phyloP scores from a whole-genome alignment of 1,284 basidiomycete genomes.

The Naganishia albida region DNA sequence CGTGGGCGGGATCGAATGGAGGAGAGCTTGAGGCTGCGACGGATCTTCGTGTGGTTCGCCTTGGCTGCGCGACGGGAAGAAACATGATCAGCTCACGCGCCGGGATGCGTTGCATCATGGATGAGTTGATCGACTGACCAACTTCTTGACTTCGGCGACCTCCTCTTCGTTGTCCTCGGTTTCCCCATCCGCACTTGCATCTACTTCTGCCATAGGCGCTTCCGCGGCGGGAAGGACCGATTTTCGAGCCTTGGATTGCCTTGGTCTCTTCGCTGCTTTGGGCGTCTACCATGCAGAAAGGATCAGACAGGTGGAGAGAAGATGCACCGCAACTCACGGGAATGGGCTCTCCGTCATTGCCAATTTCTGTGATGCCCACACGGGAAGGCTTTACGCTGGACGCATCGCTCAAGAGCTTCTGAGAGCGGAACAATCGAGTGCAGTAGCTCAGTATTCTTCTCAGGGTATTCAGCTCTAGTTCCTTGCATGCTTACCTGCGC shows the following conservation, averaged over 20 bases:
- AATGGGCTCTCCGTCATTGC: slow-evolving; percentile 31
- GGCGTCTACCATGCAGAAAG: neutral
- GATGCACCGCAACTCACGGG: slow-evolving; percentile 6
- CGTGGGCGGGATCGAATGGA: slow-evolving; percentile 52
- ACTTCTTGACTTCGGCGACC: slow-evolving; percentile 3
- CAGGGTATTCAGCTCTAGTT: neutral
- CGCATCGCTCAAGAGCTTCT: slow-evolving; percentile 39
- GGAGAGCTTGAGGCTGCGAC: slow-evolving; percentile 57
- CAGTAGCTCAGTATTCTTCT: neutral
- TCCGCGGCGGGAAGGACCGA: slow-evolving; percentile 57
- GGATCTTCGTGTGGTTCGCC: slow-evolving; percentile 16
- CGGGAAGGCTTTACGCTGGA: slow-evolving; percentile 44
- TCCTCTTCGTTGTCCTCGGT: slow-evolving; percentile 56
- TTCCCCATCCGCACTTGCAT: slow-evolving; percentile 23
- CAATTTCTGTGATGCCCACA: slow-evolving; percentile 45
- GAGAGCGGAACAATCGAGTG: neutral
- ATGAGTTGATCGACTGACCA: neutral
- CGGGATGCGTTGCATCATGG: neutral
- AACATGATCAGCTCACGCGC: too few relatives aligned
- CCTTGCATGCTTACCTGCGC: slow-evolving; percentile 54
- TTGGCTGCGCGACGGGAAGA: slow-evolving; percentile 7
- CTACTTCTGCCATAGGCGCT: slow-evolving; percentile 13
- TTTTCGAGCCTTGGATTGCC: slow-evolving; percentile 48
- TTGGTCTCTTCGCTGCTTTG: slow-evolving; percentile 24
- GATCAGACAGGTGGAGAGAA: neutral